phyloP scores from a whole-genome alignment of 805 yeast species.

The Saccharomyces kudriavzevii region DNA sequence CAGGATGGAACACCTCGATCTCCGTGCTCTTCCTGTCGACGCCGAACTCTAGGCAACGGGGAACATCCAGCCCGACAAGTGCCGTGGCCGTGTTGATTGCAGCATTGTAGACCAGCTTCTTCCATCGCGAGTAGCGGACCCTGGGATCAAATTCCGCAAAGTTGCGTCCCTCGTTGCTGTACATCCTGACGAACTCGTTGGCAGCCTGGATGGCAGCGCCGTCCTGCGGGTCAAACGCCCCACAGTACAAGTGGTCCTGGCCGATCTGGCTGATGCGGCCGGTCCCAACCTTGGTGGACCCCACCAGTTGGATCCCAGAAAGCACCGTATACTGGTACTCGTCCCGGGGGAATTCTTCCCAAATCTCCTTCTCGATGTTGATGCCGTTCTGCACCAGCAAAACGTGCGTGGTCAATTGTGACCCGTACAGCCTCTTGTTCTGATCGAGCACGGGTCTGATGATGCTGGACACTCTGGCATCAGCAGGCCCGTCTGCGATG shows the following conservation, averaged over 20 bases:
- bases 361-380: slow-evolving; percentile 51
- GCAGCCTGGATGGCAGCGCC: slow-evolving; percentile 31
- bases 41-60: slow-evolving; percentile 40
- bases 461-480: slow-evolving; percentile 42
- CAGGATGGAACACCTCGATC: slow-evolving; percentile 36
- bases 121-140: slow-evolving; percentile 48
- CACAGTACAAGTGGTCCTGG: slow-evolving; percentile 43
- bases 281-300: slow-evolving; percentile 42
- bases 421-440: slow-evolving; percentile 6
- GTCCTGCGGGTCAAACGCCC: slow-evolving; percentile 40
- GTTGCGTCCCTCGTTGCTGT: slow-evolving; percentile 37
- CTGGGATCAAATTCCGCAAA: slow-evolving; percentile 34
- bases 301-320: slow-evolving; percentile 59
- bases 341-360: slow-evolving; percentile 37
- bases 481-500: slow-evolving; percentile 49
- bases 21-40: slow-evolving; percentile 32
- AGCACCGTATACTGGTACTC: slow-evolving; percentile 29
- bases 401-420: slow-evolving; percentile 33
- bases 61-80: slow-evolving; percentile 47
- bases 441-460: slow-evolving; percentile 43
- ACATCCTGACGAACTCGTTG: slow-evolving; percentile 34
- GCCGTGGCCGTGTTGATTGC: slow-evolving; percentile 55
- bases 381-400: slow-evolving; percentile 63
- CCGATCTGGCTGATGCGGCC: slow-evolving; percentile 46
- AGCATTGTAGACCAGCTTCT: slow-evolving; percentile 59